Evolutionary conservation across 257 asterid species (phyloP).

Genomic region (Gardenia jasminoides): DNA sequence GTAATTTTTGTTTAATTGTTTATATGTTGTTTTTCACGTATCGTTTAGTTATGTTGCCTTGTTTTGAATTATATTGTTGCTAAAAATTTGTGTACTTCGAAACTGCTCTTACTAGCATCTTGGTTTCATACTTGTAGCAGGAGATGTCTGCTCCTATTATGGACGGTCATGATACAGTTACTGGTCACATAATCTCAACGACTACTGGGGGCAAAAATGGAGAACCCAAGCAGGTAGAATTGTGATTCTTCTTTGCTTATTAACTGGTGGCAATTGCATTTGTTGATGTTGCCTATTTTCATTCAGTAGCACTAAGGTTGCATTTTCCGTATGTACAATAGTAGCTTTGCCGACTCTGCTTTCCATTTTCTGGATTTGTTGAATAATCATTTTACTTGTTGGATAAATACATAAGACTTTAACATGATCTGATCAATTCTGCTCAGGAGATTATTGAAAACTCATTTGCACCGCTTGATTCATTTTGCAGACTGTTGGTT

Average conservation of each 20-base stretch:
- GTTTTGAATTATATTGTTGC: background rate
- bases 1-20: background rate
- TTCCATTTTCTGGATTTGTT: background rate
- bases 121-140: constrained; percentile 35
- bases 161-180: constrained; percentile 68
- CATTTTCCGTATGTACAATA: background rate
- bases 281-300: background rate
- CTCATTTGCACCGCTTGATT: background rate
- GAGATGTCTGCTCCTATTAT: constrained; percentile 73
- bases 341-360: background rate
- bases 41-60: background rate
- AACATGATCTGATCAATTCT: background rate
- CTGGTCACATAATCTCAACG: constrained; percentile 89
- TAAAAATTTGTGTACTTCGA: background rate
- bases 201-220: constrained; percentile 96
- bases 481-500: constrained; percentile 47
- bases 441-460: background rate
- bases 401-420: background rate
- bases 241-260: background rate
- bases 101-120: constrained; percentile 14
- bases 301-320: background rate
- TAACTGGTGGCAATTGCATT: background rate
- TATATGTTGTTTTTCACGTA: background rate
- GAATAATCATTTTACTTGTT: background rate
- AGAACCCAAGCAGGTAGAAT: constrained; percentile 83